A percentile compares a stretch with the other conserved stretches of the same genome.
phyloP scores from a whole-genome alignment of 176 grass and related monocot genomes.

The Zoysia japonica region DNA sequence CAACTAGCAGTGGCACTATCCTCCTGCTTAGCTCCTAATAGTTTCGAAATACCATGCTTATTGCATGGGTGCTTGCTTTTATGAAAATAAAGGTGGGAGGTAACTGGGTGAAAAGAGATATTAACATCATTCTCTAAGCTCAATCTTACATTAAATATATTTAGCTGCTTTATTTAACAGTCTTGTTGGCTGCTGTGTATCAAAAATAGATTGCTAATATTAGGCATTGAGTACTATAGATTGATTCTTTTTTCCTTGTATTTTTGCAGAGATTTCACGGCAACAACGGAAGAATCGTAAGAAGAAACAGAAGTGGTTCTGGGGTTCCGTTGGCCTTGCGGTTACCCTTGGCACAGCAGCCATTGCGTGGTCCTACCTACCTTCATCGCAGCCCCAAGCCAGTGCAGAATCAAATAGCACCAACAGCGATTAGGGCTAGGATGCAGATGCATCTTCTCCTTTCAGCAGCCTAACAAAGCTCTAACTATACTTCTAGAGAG shows the following conservation, averaged over 20 bases:
- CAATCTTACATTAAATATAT: neutral
- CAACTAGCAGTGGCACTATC: neutral
- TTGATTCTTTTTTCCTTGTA: neutral
- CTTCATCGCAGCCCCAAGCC: constrained; percentile 34
- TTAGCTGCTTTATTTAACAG: constrained; percentile 2
- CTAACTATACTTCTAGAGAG: constrained; percentile 59
- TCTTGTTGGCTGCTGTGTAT: neutral
- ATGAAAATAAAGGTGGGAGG: neutral
- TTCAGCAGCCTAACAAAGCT: constrained; percentile 55
- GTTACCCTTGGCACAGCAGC: constrained; percentile 70
- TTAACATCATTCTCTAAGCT: neutral
- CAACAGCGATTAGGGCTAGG: constrained; percentile 44
- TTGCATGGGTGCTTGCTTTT: neutral
- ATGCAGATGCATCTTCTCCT: constrained; percentile 38
- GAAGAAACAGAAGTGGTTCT: constrained; percentile 86
- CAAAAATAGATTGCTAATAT: constrained; percentile 3
- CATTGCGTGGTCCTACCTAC: constrained; percentile 86
- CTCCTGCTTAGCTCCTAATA: neutral
- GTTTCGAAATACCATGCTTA: neutral
- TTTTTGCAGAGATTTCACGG: constrained; percentile 73
- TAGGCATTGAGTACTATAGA: neutral
- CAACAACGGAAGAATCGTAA: constrained; percentile 68
- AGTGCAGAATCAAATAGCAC: constrained; percentile 40
- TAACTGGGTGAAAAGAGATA: neutral
- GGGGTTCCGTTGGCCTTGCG: constrained; percentile 81